Conservation (phyloP, 208 protist species). For the Crithidia thermophila region DNA sequence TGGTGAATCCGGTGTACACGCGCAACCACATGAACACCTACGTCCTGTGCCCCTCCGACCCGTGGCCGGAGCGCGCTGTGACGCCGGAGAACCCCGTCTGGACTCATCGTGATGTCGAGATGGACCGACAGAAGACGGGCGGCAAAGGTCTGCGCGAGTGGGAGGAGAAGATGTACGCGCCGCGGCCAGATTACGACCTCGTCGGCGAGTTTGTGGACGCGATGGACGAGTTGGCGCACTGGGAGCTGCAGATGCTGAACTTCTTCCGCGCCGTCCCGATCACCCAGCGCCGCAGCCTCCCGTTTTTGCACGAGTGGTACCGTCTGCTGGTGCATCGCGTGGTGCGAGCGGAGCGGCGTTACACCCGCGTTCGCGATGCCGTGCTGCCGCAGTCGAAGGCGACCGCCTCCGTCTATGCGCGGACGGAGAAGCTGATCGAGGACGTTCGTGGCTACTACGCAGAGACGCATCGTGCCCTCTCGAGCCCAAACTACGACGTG, state of each 20-base stretch:
- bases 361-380: constrained; percentile 60
- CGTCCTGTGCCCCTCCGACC: constrained; percentile 50
- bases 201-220: constrained; percentile 75
- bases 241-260: constrained; percentile 61
- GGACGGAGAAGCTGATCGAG: constrained; percentile 62
- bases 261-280: constrained; percentile 72
- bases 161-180: constrained; percentile 64
- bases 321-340: constrained; percentile 67
- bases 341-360: constrained; percentile 77
- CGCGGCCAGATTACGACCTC: constrained; percentile 58
- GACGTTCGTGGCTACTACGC: constrained; percentile 65
- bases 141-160: constrained; percentile 43
- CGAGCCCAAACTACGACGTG: constrained; percentile 83
- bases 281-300: constrained; percentile 70
- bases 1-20: constrained; percentile 4
- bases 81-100: constrained; percentile 81
- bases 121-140: constrained; percentile 44
- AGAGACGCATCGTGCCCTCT: constrained; percentile 76
- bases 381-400: constrained; percentile 34
- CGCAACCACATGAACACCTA: constrained; percentile 44
- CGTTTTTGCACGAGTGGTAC: constrained; percentile 79
- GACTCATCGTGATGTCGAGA: constrained; percentile 44
- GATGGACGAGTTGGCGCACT: constrained; percentile 81
- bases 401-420: constrained; percentile 45
- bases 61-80: constrained; percentile 80